phyloP scores from a whole-genome alignment of 495 filamentous ascomycete genomes.

The Neurospora sp. region DNA sequence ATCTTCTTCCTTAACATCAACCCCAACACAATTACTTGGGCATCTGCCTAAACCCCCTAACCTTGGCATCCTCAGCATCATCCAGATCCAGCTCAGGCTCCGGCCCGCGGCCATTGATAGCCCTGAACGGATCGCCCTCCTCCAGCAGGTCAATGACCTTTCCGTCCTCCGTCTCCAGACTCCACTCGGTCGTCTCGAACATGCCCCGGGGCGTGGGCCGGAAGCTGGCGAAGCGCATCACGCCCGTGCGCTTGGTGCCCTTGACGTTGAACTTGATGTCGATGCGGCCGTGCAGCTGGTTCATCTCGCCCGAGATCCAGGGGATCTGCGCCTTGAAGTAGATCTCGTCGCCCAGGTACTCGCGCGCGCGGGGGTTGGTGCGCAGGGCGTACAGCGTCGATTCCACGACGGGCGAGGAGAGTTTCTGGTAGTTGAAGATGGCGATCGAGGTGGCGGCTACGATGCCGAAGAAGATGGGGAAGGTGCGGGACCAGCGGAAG shows the following conservation, averaged over 20 bases:
- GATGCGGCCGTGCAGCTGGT: constrained; percentile 87
- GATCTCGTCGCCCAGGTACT: constrained; percentile 79
- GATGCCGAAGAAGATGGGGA: constrained; percentile 46
- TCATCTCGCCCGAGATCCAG: constrained; percentile 88
- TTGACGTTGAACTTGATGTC: constrained; percentile 82
- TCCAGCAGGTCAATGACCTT: constrained; percentile 57
- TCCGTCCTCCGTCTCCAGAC: constrained; percentile 57
- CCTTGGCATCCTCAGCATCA: constrained; percentile 23
- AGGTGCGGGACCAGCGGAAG: constrained; percentile 37
- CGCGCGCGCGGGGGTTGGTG: constrained; percentile 62
- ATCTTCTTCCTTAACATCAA: constrained; percentile 9
- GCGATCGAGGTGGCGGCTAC: constrained; percentile 59
- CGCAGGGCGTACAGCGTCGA: constrained; percentile 86
- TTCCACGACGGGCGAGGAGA: constrained; percentile 67
- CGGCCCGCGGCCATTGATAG: constrained; percentile 17
- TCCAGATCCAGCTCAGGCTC: constrained; percentile 4
- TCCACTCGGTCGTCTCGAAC: constrained; percentile 74
- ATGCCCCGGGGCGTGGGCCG: constrained; percentile 60
- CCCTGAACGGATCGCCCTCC: constrained; percentile 51
- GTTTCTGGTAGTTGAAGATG: constrained; percentile 98
- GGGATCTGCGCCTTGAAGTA: constrained; percentile 82
- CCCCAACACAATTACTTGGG: constrained; percentile 15
- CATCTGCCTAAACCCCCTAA: constrained; percentile 36
- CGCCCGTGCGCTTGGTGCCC: constrained; percentile 59
- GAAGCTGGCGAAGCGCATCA: constrained; percentile 72